Evolutionary conservation across 2,329 filamentous ascomycete genomes (phyloP), one percentile per base, ranked within the genome.

Genomic region (Fusarium dlaminii): DNA sequence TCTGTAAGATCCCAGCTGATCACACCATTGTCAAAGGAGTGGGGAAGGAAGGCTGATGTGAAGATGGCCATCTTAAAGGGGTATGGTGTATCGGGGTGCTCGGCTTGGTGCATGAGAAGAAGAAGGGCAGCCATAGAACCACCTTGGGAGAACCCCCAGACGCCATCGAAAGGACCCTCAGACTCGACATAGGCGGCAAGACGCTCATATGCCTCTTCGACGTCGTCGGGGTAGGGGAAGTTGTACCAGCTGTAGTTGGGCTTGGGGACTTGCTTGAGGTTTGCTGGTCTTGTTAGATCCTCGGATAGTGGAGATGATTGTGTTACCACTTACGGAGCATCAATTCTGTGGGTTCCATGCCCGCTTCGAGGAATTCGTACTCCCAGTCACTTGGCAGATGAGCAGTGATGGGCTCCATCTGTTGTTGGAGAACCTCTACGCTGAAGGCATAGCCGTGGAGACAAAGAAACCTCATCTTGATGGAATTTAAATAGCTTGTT

Each of bases 401-500:
- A 40, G 52, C 36, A 11, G 52, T 55, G 27, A 55, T 42, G 27
- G 52, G 52, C 52, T 55, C 52, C 52, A 55, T 42, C 36, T 55
- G 52, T 11, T 40, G 36, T 11, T 55, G 52, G 27, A 55, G 52
- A 1, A 29, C 52, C 20, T 55, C 52, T 14, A 55, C 36, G 6
- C 52, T 55, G 15, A 42, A 40, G 15, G 52, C 52, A 5, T 55
- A 55, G 15, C 52, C 52, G 8, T 55, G 52, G 4, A 55, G 52
- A 29, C 52, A 55, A 11, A 55, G 52, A 18, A 55, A 55, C 20
- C 52, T 42, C 52, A 55, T 55, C 8, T 42, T 40, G 20, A 13
- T n/a, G 1, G 8, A 3, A 24, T 2, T 0, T 18, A 9, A n/a
- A 8, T 40, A 9, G 1, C 2, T 15, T 11, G 4, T 6, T 55